Evolutionary conservation across 2,329 filamentous ascomycete species (phyloP).

Genomic region (Fusarium piperis): DNA sequence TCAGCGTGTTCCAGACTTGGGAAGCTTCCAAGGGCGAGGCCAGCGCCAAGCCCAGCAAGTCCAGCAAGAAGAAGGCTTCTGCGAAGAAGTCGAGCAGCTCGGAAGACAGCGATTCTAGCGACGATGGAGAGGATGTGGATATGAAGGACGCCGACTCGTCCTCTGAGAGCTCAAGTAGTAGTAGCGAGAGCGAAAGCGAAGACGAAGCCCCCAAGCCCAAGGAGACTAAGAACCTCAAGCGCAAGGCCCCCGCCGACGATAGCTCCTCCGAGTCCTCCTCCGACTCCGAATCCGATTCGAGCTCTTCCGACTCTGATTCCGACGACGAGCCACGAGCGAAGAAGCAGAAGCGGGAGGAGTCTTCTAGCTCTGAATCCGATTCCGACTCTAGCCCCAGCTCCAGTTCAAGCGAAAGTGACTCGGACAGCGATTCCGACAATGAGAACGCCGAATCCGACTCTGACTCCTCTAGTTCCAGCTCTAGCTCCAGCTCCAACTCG

Average conservation of each 20-base stretch:
- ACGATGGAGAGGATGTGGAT: conserved; percentile 52
- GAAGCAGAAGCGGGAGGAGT: conserved; percentile 56
- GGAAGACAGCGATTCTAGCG: conserved; percentile 42
- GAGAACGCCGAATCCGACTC: conserved; percentile 50
- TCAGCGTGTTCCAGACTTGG: conserved; percentile 63
- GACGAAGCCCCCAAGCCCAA: conserved; percentile 36
- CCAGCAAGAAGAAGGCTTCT: conserved; percentile 37
- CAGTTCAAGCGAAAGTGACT: conserved; percentile 42
- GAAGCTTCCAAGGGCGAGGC: conserved; percentile 44
- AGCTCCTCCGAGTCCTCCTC: conserved; percentile 49
- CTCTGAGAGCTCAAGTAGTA: conserved; percentile 46
- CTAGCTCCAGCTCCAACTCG: conserved; percentile 39
- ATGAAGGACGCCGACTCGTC: conserved; percentile 58
- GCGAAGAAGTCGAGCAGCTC: conserved; percentile 23
- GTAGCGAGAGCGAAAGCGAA: conserved; percentile 37
- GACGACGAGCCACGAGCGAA: conserved; percentile 60
- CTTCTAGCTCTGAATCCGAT: conserved; percentile 38
- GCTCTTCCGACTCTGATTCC: conserved; percentile 45
- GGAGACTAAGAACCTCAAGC: conserved; percentile 49
- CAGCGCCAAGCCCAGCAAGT: conserved; percentile 31
- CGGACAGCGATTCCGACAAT: conserved; percentile 45
- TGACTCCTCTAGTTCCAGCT: conserved; percentile 40
- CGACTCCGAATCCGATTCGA: conserved; percentile 47
- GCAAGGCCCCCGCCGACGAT: conserved; percentile 50
- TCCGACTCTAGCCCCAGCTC: conserved; percentile 46